phyloP scores from a whole-genome alignment of 306 rosid genomes.

The Cucumis cinereus region DNA sequence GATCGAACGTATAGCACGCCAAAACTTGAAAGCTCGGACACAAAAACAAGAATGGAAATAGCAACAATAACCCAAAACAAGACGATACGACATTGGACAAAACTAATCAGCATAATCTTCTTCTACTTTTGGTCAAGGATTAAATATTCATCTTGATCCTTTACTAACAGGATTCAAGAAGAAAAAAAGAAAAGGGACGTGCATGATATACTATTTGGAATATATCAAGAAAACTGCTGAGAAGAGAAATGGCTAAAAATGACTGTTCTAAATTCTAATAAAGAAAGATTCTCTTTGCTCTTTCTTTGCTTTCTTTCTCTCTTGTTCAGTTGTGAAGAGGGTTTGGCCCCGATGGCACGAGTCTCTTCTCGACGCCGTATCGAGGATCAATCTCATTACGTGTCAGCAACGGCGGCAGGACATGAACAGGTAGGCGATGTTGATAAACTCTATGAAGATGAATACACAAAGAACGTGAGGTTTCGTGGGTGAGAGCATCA shows the following conservation, averaged over 20 bases:
- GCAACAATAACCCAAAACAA: constrained; percentile 1
- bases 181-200: not conserved
- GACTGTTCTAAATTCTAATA: not conserved
- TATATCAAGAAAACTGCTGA: not conserved
- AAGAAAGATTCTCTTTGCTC: not conserved
- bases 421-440: not conserved
- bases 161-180: constrained; percentile 5
- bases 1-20: not conserved
- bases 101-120: not conserved
- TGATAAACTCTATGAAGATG: constrained; percentile 31
- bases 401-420: constrained; percentile 10
- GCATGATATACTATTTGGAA: not conserved
- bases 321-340: constrained; percentile 76
- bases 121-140: not conserved
- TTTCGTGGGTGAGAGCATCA: constrained; percentile 39
- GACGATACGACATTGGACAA: constrained; percentile 1
- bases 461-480: constrained; percentile 51
- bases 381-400: constrained; percentile 44
- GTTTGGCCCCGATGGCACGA: constrained; percentile 93
- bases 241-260: not conserved
- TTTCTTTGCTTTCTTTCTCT: not conserved
- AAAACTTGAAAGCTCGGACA: constrained; percentile 10
- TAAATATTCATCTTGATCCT: not conserved
- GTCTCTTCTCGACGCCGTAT: constrained; percentile 73
- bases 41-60: constrained; percentile 79